A percentile compares a stretch with the other conserved stretches of the same genome.
These are phyloP conservation scores for Elongisporangium undulatum DNA, from an alignment of 352 stramenopile species.

Conservation along the genomic window DNA sequence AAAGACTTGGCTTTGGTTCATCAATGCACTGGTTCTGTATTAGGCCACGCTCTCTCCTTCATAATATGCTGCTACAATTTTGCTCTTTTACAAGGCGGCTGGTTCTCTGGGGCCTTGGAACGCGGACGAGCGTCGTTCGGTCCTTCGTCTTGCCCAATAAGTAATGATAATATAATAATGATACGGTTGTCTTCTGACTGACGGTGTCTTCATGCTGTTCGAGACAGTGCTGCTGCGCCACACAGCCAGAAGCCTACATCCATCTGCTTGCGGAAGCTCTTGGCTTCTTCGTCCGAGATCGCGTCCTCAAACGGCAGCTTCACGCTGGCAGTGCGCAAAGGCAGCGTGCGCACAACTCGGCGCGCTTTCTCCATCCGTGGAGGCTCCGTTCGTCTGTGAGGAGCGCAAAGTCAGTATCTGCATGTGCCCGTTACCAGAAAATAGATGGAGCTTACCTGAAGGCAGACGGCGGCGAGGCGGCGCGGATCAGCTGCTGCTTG, in stretches of 20 bases:
- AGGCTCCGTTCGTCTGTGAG: background rate
- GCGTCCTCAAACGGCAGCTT: background rate
- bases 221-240: background rate
- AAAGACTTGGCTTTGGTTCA: too few relatives aligned
- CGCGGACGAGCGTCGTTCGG: too few relatives aligned
- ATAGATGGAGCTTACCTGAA: background rate
- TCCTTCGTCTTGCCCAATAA: background rate
- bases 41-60: background rate
- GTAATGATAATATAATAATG: background rate
- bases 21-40: background rate
- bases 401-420: background rate
- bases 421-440: background rate
- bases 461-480: background rate
- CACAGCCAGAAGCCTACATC: background rate
- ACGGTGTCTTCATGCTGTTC: background rate
- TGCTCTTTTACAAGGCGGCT: background rate
- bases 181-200: background rate
- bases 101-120: background rate
- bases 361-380: background rate
- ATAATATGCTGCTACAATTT: background rate
- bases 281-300: background rate
- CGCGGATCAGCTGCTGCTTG: background rate
- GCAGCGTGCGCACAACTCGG: background rate
- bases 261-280: background rate
- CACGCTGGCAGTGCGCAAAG: background rate